Evolutionary conservation across 306 rosid species (phyloP), one percentile per base, ranked within the genome.

Genomic region (Trifolium dubium): DNA sequence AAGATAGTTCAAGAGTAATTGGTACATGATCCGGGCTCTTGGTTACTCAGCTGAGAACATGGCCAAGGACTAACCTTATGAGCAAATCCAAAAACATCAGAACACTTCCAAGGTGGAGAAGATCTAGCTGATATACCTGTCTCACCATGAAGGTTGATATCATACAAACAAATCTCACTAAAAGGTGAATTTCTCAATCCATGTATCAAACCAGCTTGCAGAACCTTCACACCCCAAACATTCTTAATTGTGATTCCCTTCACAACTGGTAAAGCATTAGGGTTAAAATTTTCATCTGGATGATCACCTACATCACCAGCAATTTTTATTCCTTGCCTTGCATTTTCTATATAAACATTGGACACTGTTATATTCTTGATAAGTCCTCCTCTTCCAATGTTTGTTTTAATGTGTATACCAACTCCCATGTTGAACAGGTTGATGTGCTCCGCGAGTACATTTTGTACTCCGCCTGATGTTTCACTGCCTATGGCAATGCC

Each of bases 381-480:
- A 43, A 72, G 10, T 60, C 95, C 98, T 77, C 98, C 98, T 56
- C 98, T 80, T 30, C 98, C 98, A 2, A 19, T 79, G 77, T 91
- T 88, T 8, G 98, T 94, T 82, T 94, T 93, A 34, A 93, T 86
- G 79, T 93, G 88, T 78, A 93, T 89, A 5, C 98, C 97, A 44
- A 89, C 82, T 80, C 98, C 97, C 89, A 86, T 64, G 86, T 86
- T 80, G 86, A 60, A 86, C 56, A 89, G 92, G 85, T 79, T 90
- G 46, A 90, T 81, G 85, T 90, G 92, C 39, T 93, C 97, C 0
- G 89, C 98, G 4, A 89, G 81, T n/a, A 90, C 86, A 37, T 90
- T 89, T 76, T 84, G 80, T 51, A 93, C 98, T n/a, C 98, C 98
- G 0, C 98, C 98, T 0, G 98, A 93, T 84, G 98, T 75, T 86